These are phyloP conservation scores for Phialophora macrospora DNA, from an alignment of 2,329 filamentous ascomycete genomes.

Conservation along the genomic window DNA sequence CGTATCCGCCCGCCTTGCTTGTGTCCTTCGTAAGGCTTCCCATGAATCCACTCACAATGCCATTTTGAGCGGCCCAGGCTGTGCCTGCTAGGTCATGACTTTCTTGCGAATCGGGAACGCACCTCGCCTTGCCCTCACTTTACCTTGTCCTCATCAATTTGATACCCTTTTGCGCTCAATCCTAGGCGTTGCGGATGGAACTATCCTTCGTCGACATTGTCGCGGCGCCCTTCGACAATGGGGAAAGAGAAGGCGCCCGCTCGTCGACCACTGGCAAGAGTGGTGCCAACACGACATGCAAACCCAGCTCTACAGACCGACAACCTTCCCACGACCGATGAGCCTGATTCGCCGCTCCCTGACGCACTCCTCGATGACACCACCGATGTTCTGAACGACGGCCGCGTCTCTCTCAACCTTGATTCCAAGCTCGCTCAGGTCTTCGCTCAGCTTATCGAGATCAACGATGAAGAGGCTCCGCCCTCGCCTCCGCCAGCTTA, in stretches of 20 bases:
- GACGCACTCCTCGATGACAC: constrained; percentile 19
- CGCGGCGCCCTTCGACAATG: background rate
- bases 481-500: constrained; percentile 36
- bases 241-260: constrained; percentile 4
- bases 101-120: background rate
- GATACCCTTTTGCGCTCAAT: background rate
- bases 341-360: constrained; percentile 16
- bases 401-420: constrained; percentile 38
- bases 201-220: background rate
- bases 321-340: constrained; percentile 6
- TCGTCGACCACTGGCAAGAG: background rate
- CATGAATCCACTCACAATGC: background rate
- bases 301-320: background rate
- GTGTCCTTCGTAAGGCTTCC: background rate
- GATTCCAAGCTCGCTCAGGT: constrained; percentile 33
- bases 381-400: constrained; percentile 31
- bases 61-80: no score
- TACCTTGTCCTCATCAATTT: background rate
- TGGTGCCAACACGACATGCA: background rate
- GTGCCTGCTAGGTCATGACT: background rate
- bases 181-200: background rate
- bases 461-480: constrained; percentile 26
- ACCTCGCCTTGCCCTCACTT: background rate
- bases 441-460: constrained; percentile 31
- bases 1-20: background rate